Base-by-base conservation (phyloP, 1,139 yeast species). In the Kurtzmaniella quercitrusa region DNA sequence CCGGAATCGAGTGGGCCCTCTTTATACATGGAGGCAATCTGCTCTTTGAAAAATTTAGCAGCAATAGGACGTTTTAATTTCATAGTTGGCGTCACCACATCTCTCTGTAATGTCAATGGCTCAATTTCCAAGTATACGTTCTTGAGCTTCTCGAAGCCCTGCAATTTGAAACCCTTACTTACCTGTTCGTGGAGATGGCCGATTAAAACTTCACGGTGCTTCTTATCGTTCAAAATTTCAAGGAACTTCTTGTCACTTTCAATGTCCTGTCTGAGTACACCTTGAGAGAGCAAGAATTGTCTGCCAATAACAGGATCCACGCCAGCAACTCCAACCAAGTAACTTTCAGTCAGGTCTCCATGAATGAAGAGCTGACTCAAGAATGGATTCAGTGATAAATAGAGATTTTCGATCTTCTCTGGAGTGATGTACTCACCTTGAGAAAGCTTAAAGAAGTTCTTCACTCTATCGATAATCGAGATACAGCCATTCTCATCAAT, bases 61-160 rank as follows among this genome's bases (percentile, higher is more conserved):
- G 88, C 86, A 38, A 72, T 66, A 7, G 77, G 75, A 54, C 95
- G 70, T 65, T 81, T 84, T 49, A 85, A 74, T 65, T 86, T 86
- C 58, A 85, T 64, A 2, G 95, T 85, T 38, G 94, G 94, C 3
- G 95, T 86, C 38, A 85, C 63, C 12, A 81, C 77, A 42, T 81
- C 83, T 47, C 80, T 78, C 40, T 77, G 85, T 27, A 79, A 63
- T 25, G 75, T 80, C 58, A 86, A 74, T 2, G 94, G 91, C 50
- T 85, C 93, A 42, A 84, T 58, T 34, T 70, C 81, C 43, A 84
- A 68, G 38, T 62, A 61, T 19, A 82, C 59, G 53, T 86, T 85
- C 60, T 82, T 85, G 42, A 86, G 51, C 58, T 75, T 79, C 59
- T 86, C 94, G 56, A 82, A 85, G 54, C 74, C 75, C 37, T 60